Base-by-base conservation (phyloP, 176 grass and related monocot species). In the Poa annua region DNA sequence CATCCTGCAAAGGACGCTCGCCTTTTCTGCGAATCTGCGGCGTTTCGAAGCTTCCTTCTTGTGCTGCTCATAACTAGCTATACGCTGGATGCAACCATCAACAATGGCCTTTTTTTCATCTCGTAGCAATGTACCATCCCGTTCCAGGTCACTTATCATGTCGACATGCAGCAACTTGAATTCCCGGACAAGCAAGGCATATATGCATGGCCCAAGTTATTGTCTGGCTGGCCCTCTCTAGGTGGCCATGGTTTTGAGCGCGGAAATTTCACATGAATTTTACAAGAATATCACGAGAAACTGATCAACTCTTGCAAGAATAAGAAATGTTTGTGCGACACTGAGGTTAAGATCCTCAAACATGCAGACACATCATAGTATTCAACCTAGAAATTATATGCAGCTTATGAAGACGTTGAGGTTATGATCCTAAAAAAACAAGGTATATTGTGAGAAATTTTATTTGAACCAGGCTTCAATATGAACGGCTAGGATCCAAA, bases 1-100 rank as follows among this genome's bases (percentile, higher is more conserved):
- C 78, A 66, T 80, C 63, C 79, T 39, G 66, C 35, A 82, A 85
- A 89, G 78, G 51, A 16, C 83, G 33, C 72, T 64, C 53, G 19
- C 83, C 83, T 86, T 89, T 89, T 80, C 22, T 55, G 24, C 53
- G 86, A 88, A 88, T 48, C 69, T 83, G 55, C 66, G 19, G 55
- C 63, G 71, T 9, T 77, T 4, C 42, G 52, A 68, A 89, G 71
- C 41, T 81, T 85, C 69, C 81, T 57, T 84, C 34, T 11, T 35
- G 66, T 26, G 35, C n/a, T 41, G 12, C 33, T 21, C 39, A 71
- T 44, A 5, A 11, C 20, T 62, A 47, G 59, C 60, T 33, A 10
- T 66, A 17, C 38, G 24, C 22, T 11, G 56, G 56, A 47, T 57
- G 57, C 57, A 48, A 64, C 76, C 26, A 64, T 64, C 61, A 64